A percentile compares a stretch with the other conserved stretches of the same genome.
These are phyloP conservation scores for Bruguiera hainesii DNA, from an alignment of 441 rosid genomes.

Conservation along the genomic window DNA sequence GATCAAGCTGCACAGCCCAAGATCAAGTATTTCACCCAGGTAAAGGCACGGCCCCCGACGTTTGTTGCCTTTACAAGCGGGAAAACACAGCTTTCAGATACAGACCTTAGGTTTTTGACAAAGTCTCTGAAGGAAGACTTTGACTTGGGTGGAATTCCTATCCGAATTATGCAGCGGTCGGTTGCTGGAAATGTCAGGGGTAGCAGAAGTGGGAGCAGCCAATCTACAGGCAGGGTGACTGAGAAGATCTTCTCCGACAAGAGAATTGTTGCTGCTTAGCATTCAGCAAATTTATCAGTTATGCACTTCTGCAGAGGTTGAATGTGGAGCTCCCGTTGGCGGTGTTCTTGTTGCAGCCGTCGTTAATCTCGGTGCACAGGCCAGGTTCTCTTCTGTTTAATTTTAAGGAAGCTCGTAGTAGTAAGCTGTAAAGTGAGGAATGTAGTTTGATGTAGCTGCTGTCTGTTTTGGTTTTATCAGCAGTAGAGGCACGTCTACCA, in stretches of 20 bases:
- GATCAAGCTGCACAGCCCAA: slow-evolving; percentile 80
- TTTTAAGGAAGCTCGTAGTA: not conserved
- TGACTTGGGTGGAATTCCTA: slow-evolving; percentile 83
- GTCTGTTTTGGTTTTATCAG: too few relatives aligned
- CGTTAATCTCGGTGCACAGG: not conserved
- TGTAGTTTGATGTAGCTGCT: not conserved
- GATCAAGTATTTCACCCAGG: slow-evolving; percentile 93
- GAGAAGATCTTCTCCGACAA: slow-evolving; percentile 55
- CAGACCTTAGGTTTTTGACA: slow-evolving; percentile 72
- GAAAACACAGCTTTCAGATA: slow-evolving; percentile 54
- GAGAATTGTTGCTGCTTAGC: slow-evolving; percentile 36
- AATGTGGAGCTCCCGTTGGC: too few relatives aligned
- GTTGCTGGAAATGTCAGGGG: slow-evolving; percentile 31
- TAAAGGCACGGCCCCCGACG: slow-evolving; percentile 96
- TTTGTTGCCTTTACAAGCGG: slow-evolving; percentile 82
- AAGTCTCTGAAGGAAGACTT: slow-evolving; percentile 94
- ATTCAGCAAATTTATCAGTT: not conserved
- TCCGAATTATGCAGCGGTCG: slow-evolving; percentile 74
- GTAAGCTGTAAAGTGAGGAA: not conserved
- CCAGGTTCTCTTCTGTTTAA: not conserved
- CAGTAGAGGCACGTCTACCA: too few relatives aligned
- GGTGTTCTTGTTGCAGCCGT: too few relatives aligned
- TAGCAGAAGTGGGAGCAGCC: slow-evolving; percentile 27
- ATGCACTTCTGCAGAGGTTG: not conserved
- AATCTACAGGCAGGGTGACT: slow-evolving; percentile 21